Percentiles rank a stretch among this genome's conserved stretches.
phyloP scores from a whole-genome alignment of 2,329 filamentous ascomycete species.

The Aspergillus arachidicola region DNA sequence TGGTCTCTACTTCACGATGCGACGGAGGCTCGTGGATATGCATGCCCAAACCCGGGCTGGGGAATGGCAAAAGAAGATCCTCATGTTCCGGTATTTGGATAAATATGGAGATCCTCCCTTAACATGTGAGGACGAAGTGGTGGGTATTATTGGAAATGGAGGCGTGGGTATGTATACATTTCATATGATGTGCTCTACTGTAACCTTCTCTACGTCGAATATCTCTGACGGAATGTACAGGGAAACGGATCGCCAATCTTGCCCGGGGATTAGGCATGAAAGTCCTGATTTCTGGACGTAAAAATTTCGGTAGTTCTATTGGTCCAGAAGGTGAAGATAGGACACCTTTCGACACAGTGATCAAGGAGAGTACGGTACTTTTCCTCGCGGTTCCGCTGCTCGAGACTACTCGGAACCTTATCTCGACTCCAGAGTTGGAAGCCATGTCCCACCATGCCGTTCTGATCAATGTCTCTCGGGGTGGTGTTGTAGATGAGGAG shows the following conservation, averaged over 20 bases:
- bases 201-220: not conserved
- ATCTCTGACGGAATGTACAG: slow-evolving; percentile 15
- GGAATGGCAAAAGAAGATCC: slow-evolving; percentile 45
- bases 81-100: slow-evolving; percentile 34
- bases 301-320: slow-evolving; percentile 30
- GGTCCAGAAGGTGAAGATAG: slow-evolving; percentile 14
- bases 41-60: slow-evolving; percentile 38
- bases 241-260: slow-evolving; percentile 49
- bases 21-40: slow-evolving; percentile 44
- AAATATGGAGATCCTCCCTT: slow-evolving; percentile 41
- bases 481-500: slow-evolving; percentile 55
- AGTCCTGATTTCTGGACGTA: slow-evolving; percentile 53
- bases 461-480: slow-evolving; percentile 54
- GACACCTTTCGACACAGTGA: slow-evolving; percentile 32
- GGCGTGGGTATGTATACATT: slow-evolving; percentile 39
- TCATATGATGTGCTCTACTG: not conserved
- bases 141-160: slow-evolving; percentile 56
- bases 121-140: slow-evolving; percentile 51
- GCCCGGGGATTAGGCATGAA: slow-evolving; percentile 51
- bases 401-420: slow-evolving; percentile 36
- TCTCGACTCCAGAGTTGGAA: slow-evolving; percentile 44
- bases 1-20: slow-evolving; percentile 51
- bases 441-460: slow-evolving; percentile 50
- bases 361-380: slow-evolving; percentile 33
- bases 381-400: slow-evolving; percentile 35